Evolutionary conservation across 2,329 filamentous ascomycete species (phyloP), one percentile per base, ranked within the genome.

Genomic region (Aspergillus pseudoterreus): DNA sequence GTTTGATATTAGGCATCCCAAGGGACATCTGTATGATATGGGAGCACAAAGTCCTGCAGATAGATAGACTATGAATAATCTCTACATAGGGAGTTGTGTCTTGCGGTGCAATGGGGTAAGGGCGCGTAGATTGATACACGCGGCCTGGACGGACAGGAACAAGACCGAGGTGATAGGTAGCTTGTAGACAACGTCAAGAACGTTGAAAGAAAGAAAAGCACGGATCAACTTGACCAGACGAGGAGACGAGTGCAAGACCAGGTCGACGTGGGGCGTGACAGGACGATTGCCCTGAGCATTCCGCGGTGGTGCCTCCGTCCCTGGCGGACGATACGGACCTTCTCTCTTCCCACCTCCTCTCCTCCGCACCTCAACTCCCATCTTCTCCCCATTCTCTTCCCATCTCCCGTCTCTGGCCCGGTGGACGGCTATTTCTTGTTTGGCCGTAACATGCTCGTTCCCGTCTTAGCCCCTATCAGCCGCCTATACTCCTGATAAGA

Each of bases 21-120:
- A 45, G 45, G 52, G 46, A 43, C 43, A 56, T 45, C 47, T 57
- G 43, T 51, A 49, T 54, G 51, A 52, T 57, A 55, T 47, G 33
- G 44, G 21, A 36, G 42, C 44, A 43, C 17, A 19, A 47, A 39
- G 41, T 42, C 17, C 45, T 54, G 35, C 44, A 54, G 42, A 47
- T 52, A 52, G 41, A 47, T 38, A 38, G 35, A 38, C 6, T n/a
- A 47, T 49, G 43, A 44, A 43, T 41, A 30, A 47, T 48, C 24
- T 47, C 11, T 30, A 30, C 9, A 9, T 9, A 30, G 27, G 27
- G 11, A 30, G 27, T 30, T 9, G 27, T 30, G 10, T 30, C 27
- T 30, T 9, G 8, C 27, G 27, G 27, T 30, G 27, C 6, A 32
- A 42, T 43, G 35, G 15, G 22, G 10, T 22, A 15, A 22, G 36